Conservation (phyloP, 2,329 filamentous ascomycete species). For the Cladosporium sp. region DNA sequence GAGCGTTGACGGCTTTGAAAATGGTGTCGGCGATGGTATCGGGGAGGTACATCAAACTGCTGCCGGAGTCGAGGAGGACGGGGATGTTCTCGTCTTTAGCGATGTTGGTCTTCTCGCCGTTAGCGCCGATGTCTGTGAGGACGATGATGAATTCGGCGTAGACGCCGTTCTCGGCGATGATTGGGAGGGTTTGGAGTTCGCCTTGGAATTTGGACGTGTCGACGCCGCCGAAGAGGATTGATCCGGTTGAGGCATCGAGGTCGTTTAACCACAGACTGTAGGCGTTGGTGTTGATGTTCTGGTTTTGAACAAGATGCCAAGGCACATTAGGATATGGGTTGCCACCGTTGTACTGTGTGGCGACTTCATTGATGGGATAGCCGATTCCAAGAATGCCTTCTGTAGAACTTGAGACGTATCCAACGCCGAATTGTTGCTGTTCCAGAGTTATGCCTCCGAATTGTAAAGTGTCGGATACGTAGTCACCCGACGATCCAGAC, state of each 20-base stretch:
- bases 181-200: conserved; percentile 56
- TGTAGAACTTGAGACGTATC: conserved; percentile 55
- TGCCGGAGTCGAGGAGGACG: conserved; percentile 70
- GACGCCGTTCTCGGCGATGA: conserved; percentile 43
- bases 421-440: conserved; percentile 68
- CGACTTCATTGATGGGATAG: conserved; percentile 74
- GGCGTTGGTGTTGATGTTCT: conserved; percentile 58
- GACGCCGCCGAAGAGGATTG: conserved; percentile 75
- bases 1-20: conserved; percentile 38
- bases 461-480: conserved; percentile 68
- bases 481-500: conserved; percentile 71
- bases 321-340: conserved; percentile 58
- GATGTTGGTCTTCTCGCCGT: conserved; percentile 40
- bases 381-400: conserved; percentile 83
- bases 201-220: conserved; percentile 71
- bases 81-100: conserved; percentile 42
- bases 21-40: conserved; percentile 50
- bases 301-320: conserved; percentile 59
- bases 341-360: conserved; percentile 54
- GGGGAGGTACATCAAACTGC: conserved; percentile 68
- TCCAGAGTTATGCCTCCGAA: conserved; percentile 54
- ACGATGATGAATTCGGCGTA: conserved; percentile 54
- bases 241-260: conserved; percentile 60
- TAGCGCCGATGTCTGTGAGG: conserved; percentile 44
- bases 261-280: conserved; percentile 66